phyloP scores from a whole-genome alignment of 1,139 yeast genomes.

The Yarrowia galli region DNA sequence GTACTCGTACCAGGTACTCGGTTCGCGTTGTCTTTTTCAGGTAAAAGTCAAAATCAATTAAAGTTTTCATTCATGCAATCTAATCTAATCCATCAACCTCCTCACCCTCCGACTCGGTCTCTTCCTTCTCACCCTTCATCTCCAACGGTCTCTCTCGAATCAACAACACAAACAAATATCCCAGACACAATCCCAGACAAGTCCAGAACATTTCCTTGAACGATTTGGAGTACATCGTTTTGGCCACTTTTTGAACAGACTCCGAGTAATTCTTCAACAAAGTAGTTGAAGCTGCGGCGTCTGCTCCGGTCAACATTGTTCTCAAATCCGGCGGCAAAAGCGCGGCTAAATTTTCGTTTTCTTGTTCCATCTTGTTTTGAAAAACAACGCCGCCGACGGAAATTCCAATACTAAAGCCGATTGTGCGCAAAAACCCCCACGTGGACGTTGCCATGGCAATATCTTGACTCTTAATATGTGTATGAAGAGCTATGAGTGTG shows the following conservation, averaged over 20 bases:
- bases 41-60: too few species aligned
- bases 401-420: conserved; percentile 46
- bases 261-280: conserved; percentile 17
- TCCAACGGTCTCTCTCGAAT: conserved; percentile 12
- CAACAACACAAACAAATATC: conserved; percentile 13
- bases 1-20: too few species aligned
- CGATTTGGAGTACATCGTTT: conserved; percentile 18
- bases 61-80: too few species aligned
- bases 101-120: conserved; percentile 15
- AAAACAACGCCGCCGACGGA: conserved; percentile 47
- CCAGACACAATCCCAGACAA: conserved; percentile 27
- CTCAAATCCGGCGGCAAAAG: conserved; percentile 14
- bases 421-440: conserved; percentile 44
- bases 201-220: conserved; percentile 37
- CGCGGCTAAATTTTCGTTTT: conserved; percentile 11
- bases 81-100: too few species aligned
- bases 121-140: conserved; percentile 23
- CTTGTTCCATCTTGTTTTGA: conserved; percentile 43
- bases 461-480: conserved; percentile 43
- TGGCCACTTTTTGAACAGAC: not conserved
- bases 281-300: conserved; percentile 16
- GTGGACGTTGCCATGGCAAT: conserved; percentile 46
- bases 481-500: conserved; percentile 45
- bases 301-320: conserved; percentile 17
- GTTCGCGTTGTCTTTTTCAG: too few species aligned